Evolutionary conservation across 2,329 filamentous ascomycete species (phyloP).

Genomic region (Davidsoniella eucalypti): DNA sequence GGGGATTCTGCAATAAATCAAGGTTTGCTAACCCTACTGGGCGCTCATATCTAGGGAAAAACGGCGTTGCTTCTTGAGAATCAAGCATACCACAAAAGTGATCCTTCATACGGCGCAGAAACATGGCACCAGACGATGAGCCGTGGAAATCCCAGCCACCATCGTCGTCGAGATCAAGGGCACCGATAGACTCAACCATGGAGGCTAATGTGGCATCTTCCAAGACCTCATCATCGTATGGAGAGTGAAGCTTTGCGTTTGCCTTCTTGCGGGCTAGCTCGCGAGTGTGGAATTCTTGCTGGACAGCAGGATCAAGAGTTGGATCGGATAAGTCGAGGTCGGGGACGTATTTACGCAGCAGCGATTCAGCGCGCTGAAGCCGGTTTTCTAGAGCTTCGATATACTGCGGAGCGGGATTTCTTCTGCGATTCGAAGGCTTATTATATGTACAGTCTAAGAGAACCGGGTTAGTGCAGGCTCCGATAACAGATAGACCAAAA

Average conservation of each 20-base stretch:
- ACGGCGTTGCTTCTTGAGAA: constrained; percentile 41
- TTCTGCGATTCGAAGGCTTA: constrained; percentile 78
- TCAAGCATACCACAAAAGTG: constrained; percentile 68
- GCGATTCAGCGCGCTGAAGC: constrained; percentile 64
- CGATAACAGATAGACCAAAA: background rate
- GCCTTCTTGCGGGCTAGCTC: constrained; percentile 33
- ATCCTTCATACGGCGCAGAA: constrained; percentile 71
- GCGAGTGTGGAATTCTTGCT: constrained; percentile 48
- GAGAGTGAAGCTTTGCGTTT: constrained; percentile 17
- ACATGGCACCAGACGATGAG: constrained; percentile 79
- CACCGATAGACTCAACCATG: constrained; percentile 87
- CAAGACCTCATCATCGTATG: constrained; percentile 22
- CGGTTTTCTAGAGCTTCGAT: constrained; percentile 76
- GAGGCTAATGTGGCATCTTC: constrained; percentile 67
- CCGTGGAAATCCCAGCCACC: constrained; percentile 94
- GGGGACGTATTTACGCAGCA: constrained; percentile 65
- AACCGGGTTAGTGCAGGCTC: background rate
- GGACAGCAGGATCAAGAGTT: constrained; percentile 58
- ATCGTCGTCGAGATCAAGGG: constrained; percentile 77
- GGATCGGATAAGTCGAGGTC: constrained; percentile 76
- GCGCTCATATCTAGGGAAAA: constrained; percentile 35
- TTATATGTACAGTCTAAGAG: constrained; percentile 77
- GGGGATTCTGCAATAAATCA: constrained; percentile 51
- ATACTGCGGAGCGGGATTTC: constrained; percentile 84
- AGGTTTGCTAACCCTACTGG: constrained; percentile 37